Evolutionary conservation across 306 rosid species (phyloP).

Genomic region (Pterocarpus santalinus): DNA sequence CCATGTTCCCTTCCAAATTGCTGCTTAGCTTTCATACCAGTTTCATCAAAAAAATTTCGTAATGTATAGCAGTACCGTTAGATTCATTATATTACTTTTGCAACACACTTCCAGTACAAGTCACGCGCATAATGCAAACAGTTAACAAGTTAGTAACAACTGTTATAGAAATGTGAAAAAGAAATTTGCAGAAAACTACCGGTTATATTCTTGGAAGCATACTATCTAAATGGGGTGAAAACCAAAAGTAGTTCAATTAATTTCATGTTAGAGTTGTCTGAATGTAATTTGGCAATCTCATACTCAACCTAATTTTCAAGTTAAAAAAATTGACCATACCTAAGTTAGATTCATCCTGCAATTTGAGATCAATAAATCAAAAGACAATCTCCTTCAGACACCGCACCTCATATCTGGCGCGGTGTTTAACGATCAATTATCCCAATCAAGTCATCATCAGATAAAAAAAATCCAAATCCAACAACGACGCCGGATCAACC

Average conservation of each 20-base stretch:
- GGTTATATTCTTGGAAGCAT: constrained; percentile 28
- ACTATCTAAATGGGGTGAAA: neutral
- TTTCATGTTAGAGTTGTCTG: constrained; percentile 10
- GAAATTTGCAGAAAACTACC: neutral
- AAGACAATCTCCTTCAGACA: constrained; percentile 11
- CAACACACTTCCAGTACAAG: constrained; percentile 13
- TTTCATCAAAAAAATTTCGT: too few species aligned
- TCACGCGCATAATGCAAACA: constrained; percentile 9
- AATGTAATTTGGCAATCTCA: constrained; percentile 15
- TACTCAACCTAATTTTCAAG: constrained; percentile 21
- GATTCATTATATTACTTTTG: neutral
- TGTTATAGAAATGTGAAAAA: neutral
- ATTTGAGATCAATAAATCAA: constrained; percentile 17
- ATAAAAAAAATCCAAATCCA: constrained; percentile 16
- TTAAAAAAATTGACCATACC: constrained; percentile 7
- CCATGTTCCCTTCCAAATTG: too few species aligned
- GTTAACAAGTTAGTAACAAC: neutral
- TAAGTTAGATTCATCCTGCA: constrained; percentile 1
- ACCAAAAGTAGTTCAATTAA: neutral
- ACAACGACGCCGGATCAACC: neutral
- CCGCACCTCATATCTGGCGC: constrained; percentile 11
- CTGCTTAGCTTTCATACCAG: too few species aligned
- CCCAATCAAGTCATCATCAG: neutral
- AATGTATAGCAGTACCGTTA: too few species aligned
- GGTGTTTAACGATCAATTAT: constrained; percentile 8